A percentile compares a stretch with the other conserved stretches of the same genome.
Conservation (phyloP, 108 stramenopile species). For the Skeletonema grethae region DNA sequence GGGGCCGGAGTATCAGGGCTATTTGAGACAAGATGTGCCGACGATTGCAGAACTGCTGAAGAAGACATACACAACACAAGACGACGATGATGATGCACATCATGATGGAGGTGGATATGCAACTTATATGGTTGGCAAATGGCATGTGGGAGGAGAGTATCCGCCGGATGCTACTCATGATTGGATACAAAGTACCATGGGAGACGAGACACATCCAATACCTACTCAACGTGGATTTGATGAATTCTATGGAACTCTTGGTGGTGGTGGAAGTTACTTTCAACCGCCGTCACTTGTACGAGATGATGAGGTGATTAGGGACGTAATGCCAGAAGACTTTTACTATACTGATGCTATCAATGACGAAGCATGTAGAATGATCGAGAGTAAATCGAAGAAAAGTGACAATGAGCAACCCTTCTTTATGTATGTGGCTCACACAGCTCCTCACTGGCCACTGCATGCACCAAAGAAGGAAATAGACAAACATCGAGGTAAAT, state of each 20-base stretch:
- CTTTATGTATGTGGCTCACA: slow-evolving; percentile 56
- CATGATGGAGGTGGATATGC: slow-evolving; percentile 34
- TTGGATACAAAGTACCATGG: slow-evolving; percentile 44
- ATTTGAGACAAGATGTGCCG: slow-evolving; percentile 27
- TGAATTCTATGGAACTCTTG: slow-evolving; percentile 45
- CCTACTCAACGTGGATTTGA: slow-evolving; percentile 51
- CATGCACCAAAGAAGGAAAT: slow-evolving; percentile 54
- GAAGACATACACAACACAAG: slow-evolving; percentile 9
- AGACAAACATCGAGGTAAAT: slow-evolving; percentile 43
- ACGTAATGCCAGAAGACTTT: slow-evolving; percentile 38
- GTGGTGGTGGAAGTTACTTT: slow-evolving; percentile 52
- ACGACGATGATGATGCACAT: not conserved
- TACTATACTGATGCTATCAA: slow-evolving; percentile 57
- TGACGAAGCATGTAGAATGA: slow-evolving; percentile 50
- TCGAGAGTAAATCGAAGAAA: slow-evolving; percentile 14
- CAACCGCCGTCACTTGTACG: slow-evolving; percentile 49
- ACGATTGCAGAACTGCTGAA: slow-evolving; percentile 48
- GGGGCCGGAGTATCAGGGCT: slow-evolving; percentile 45
- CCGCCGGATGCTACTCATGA: slow-evolving; percentile 48
- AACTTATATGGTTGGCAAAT: slow-evolving; percentile 52
- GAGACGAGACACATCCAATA: slow-evolving; percentile 39
- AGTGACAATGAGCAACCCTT: slow-evolving; percentile 25
- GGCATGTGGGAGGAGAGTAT: slow-evolving; percentile 54
- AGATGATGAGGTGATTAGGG: slow-evolving; percentile 28
- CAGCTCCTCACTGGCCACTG: slow-evolving; percentile 52